Conservation (phyloP, 148 eudicot species). For the Persicaria tinctoria region DNA sequence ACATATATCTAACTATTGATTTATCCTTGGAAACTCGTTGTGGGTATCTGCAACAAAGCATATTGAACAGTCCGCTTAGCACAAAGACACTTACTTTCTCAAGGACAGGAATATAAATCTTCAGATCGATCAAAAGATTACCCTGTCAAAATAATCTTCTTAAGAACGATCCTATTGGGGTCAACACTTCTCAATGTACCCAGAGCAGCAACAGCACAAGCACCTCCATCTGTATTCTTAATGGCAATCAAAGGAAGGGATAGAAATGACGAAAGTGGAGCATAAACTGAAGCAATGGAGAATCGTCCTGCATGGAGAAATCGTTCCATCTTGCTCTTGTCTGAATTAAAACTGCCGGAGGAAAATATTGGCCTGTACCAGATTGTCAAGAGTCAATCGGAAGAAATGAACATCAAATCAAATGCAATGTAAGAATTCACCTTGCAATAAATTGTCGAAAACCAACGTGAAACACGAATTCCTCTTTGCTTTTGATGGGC, state of each 20-base stretch:
- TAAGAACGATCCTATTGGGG: constrained; percentile 75
- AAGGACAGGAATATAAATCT: no score
- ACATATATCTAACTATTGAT: constrained; percentile 86
- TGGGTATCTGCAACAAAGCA: constrained; percentile 64
- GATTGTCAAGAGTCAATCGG: constrained; percentile 6
- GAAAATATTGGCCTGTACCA: constrained; percentile 78
- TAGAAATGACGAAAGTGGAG: constrained; percentile 74
- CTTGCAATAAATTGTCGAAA: constrained; percentile 81
- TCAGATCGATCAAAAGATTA: constrained; percentile 17
- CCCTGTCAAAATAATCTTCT: constrained; percentile 89
- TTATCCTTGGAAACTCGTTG: constrained; percentile 90
- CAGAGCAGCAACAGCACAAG: constrained; percentile 58
- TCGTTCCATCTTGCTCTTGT: constrained; percentile 96
- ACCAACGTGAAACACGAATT: constrained; percentile 83
- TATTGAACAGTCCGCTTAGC: not conserved
- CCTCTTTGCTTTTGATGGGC: constrained; percentile 91
- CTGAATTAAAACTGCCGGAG: constrained; percentile 65
- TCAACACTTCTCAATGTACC: constrained; percentile 72
- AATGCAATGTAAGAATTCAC: constrained; percentile 21
- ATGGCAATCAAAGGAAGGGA: constrained; percentile 72
- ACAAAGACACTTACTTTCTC: no score
- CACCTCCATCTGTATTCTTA: constrained; percentile 39
- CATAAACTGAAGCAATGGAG: constrained; percentile 83
- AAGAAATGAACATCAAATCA: constrained; percentile 4
- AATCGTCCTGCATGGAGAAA: constrained; percentile 88